phyloP scores from a whole-genome alignment of 2,329 filamentous ascomycete species.

The Purpureocillium lavendulum region DNA sequence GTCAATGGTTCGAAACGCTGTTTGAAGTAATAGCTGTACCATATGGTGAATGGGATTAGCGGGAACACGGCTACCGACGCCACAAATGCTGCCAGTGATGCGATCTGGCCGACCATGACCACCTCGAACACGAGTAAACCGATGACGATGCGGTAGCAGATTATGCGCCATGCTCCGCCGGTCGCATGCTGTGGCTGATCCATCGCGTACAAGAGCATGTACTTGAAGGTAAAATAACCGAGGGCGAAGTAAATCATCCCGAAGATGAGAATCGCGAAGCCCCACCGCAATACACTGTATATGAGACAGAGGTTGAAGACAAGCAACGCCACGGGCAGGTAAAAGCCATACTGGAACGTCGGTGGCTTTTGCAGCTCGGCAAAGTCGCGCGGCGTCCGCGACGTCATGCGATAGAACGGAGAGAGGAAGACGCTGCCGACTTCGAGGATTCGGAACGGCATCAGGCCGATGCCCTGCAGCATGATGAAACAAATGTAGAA shows the following conservation, averaged over 20 bases:
- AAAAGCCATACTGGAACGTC: conserved; percentile 92
- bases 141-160: conserved; percentile 82
- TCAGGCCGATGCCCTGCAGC: conserved; percentile 85
- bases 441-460: conserved; percentile 85
- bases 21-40: conserved; percentile 80
- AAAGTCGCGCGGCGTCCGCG: conserved; percentile 84
- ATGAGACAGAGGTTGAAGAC: conserved; percentile 94
- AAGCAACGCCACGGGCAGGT: conserved; percentile 82
- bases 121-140: conserved; percentile 84
- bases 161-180: conserved; percentile 91
- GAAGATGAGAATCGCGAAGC: conserved; percentile 73
- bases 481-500: conserved; percentile 96
- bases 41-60: conserved; percentile 70
- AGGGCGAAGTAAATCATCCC: conserved; percentile 77
- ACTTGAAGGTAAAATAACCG: conserved; percentile 89
- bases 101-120: conserved; percentile 81
- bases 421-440: conserved; percentile 80
- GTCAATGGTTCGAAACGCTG: conserved; percentile 81
- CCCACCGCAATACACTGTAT: conserved; percentile 77
- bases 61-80: conserved; percentile 67
- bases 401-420: conserved; percentile 67
- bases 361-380: conserved; percentile 75
- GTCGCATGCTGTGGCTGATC: conserved; percentile 93
- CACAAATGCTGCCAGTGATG: conserved; percentile 63
- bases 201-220: conserved; percentile 97